A percentile compares a stretch with the other conserved stretches of the same genome.
Evolutionary conservation across 345 rosid genomes (phyloP).

Genomic region (Moringa oleifera): DNA sequence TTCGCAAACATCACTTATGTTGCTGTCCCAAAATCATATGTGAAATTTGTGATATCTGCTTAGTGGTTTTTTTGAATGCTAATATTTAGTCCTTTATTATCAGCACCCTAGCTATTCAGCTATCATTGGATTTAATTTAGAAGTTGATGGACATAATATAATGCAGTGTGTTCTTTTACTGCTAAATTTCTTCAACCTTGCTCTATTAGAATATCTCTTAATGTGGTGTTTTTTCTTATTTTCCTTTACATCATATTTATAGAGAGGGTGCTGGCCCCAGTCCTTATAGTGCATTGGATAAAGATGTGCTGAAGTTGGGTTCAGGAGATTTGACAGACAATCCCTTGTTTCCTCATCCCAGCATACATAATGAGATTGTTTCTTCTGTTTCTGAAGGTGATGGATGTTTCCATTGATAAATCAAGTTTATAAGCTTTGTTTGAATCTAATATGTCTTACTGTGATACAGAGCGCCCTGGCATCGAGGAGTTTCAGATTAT

Average conservation of each 20-base stretch:
- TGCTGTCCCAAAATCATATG: not conserved
- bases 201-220: not conserved
- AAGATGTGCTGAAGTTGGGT: conserved; percentile 9
- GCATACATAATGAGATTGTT: conserved; percentile 18
- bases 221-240: not conserved
- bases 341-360: conserved; percentile 23
- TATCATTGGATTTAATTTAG: not conserved
- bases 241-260: not conserved
- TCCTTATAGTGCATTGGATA: conserved; percentile 25
- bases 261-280: conserved; percentile 6
- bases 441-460: conserved; percentile 23
- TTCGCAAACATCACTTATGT: not conserved
- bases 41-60: not conserved
- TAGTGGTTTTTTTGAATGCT: not conserved
- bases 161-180: not conserved
- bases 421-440: conserved; percentile 6
- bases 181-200: no score
- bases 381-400: conserved; percentile 27
- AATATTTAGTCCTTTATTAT: not conserved
- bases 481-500: conserved; percentile 86
- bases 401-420: conserved; percentile 3
- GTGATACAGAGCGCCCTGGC: conserved; percentile 68
- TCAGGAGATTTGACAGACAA: conserved; percentile 16
- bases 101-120: not conserved
- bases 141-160: no score